These are phyloP conservation scores for Fomitopsis pinicola DNA, from an alignment of 1,284 basidiomycete species.

Conservation along the genomic window DNA sequence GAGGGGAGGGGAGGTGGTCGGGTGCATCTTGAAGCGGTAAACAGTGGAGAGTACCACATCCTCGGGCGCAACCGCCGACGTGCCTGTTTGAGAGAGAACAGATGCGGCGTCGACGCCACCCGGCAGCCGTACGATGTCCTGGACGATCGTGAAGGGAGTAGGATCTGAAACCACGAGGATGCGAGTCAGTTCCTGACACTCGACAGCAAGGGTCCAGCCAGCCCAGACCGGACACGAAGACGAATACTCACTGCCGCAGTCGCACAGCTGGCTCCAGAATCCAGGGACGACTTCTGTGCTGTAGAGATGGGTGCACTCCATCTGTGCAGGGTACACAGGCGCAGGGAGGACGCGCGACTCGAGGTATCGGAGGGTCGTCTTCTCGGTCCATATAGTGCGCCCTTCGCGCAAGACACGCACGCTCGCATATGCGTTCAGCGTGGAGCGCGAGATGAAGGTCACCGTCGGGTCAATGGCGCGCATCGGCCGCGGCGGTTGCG, in stretches of 20 bases:
- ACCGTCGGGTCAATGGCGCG: constrained; percentile 60
- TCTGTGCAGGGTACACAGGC: constrained; percentile 28
- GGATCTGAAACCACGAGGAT: constrained; percentile 40
- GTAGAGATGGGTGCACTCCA: constrained; percentile 43
- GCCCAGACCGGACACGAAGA: not conserved
- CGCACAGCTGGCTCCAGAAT: constrained; percentile 55
- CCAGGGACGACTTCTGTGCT: constrained; percentile 54
- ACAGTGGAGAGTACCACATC: constrained; percentile 23
- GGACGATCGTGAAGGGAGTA: constrained; percentile 47
- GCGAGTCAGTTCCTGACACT: constrained; percentile 1
- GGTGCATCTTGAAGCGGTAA: constrained; percentile 24
- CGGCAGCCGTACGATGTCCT: constrained; percentile 41
- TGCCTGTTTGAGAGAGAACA: constrained; percentile 3
- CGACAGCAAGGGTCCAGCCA: not conserved
- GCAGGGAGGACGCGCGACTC: constrained; percentile 21
- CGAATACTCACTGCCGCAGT: constrained; percentile 42
- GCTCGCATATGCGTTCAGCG: constrained; percentile 47
- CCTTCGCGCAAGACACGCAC: constrained; percentile 39
- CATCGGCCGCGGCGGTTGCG: constrained; percentile 44
- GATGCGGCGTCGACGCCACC: constrained; percentile 2
- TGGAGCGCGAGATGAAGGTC: constrained; percentile 49
- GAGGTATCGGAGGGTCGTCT: constrained; percentile 36
- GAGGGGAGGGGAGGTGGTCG: constrained; percentile 17
- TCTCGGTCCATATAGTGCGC: constrained; percentile 47
- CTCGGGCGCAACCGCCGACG: constrained; percentile 4